Evolutionary conservation across 2,329 filamentous ascomycete species (phyloP), one percentile per base, ranked within the genome.

Genomic region (Penicillium sp.): DNA sequence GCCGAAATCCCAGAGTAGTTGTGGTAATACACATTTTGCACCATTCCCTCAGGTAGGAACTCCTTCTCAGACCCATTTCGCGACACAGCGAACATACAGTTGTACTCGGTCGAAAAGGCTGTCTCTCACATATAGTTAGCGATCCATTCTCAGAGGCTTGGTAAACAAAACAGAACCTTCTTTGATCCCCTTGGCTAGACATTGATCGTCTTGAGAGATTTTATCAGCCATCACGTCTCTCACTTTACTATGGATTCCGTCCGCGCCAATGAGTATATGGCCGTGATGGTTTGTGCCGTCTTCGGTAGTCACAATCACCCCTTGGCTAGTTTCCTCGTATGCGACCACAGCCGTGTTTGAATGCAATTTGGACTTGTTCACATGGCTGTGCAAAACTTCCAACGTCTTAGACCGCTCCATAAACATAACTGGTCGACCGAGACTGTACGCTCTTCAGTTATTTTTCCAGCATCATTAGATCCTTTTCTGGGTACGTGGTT

Each of bases 171-270:
- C 31, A 40, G 1, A 18, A 56, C 54, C 50, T 44, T 56, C 42
- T 16, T 37, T 48, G 11, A 59, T 48, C 14, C 52, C 43, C 14
- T 47, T 18, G 3, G 33, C 33, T 5, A 36, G 33, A 2, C 4
- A 3, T 18, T 16, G 14, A 18, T 36, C 18, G 4, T 4, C 14
- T 18, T 36, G 14, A 13, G 55, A 52, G n/a, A 58, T 53, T 33
- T 59, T 48, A 1, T 60, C 50, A n/a, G 59, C 56, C 67, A 77
- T 71, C 23, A 68, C 57, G 6, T 55, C 50, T 4, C 73, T 66
- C 10, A 71, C 67, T 40, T 58, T 68, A 58, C 74, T 76, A 54
- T 75, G 70, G 3, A 71, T 70, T 29, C 75, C 75, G 34, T 78
- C 76, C 6, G 74, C 71, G 8, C 74, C 76, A 13, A 77, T 61